Evolutionary conservation across 176 grass and related monocot species (phyloP).

Genomic region (Triticum urartu): DNA sequence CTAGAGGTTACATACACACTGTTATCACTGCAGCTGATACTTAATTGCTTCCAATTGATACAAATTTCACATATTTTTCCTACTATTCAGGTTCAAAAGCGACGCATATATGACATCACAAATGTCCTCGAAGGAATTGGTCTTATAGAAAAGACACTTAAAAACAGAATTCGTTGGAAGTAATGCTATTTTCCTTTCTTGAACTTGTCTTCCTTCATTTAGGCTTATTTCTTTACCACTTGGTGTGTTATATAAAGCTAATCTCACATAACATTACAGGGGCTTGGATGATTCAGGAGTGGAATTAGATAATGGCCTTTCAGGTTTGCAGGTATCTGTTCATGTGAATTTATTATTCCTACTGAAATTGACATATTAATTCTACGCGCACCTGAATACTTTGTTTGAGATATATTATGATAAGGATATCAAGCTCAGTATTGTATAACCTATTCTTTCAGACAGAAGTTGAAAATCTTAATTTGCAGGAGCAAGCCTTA

Average conservation of each 20-base stretch:
- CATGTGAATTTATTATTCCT: constrained; percentile 3
- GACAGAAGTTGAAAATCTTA: constrained; percentile 87
- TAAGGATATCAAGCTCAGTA: constrained; percentile 6
- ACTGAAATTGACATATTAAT: constrained; percentile 29
- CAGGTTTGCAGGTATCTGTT: constrained; percentile 71
- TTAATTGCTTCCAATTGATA: not conserved
- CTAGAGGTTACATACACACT: constrained; percentile 58
- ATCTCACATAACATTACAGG: constrained; percentile 38
- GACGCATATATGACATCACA: constrained; percentile 99
- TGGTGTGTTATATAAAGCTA: constrained; percentile 36
- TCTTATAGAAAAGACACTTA: constrained; percentile 97
- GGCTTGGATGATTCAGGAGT: constrained; percentile 76
- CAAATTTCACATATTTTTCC: constrained; percentile 25
- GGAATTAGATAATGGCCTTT: constrained; percentile 70
- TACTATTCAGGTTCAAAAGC: constrained; percentile 87
- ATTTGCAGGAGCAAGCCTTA: constrained; percentile 64
- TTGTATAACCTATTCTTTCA: constrained; percentile 42
- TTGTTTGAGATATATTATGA: not conserved
- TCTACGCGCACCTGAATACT: not conserved
- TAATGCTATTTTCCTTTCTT: constrained; percentile 42
- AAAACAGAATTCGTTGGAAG: constrained; percentile 99
- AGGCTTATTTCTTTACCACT: constrained; percentile 13
- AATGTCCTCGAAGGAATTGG: constrained; percentile 99
- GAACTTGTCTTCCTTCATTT: constrained; percentile 3
- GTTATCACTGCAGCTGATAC: constrained; percentile 10